Base-by-base conservation (phyloP, 345 rosid species). In the Gossypium ekmanianum region DNA sequence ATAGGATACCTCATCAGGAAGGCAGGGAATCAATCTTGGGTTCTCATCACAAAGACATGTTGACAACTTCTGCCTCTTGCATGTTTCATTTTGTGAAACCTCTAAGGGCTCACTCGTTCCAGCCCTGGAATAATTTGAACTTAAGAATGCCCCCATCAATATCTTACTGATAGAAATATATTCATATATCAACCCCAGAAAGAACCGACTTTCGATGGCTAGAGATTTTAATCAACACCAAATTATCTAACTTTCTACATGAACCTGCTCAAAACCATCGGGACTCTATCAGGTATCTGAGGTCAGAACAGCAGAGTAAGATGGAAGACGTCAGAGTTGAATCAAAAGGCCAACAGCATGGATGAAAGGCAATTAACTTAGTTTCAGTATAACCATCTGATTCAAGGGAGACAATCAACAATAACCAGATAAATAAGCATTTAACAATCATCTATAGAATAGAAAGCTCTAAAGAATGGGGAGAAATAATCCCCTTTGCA, bases 1-100 rank as follows among this genome's bases (percentile, higher is more conserved):
- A 55, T 89, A 74, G 0, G 98, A 92, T 75, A 92, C 68, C 89
- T 94, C 97, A 77, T 94, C 97, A 0, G 97, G 97, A 73, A 92
- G 97, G 69, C 82, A 76, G 18, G 97, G 97, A 75, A 94, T 92
- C 87, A 94, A 72, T 80, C 94, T 81, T 61, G 80, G 75, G n/a
- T 73, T 77, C 18, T 86, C 91, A 68, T 87, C 91, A 18, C 70
- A 74, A 34, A 54, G 29, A 8, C 29, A 26, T 6, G 76, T 67
- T 29, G 73, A 78, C 0, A 75, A 57, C 73, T 76, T 82, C 69
- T 75, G 79, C 70, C 85, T 76, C 29, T 82, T 85, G 20, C 81
- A 81, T 18, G 65, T 71, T 67, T 82, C 78, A 75, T 12, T 45
- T 44, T 74, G 12, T 43, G 14, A 61, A 47, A 62, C 61, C 17